Evolutionary conservation across 2,329 filamentous ascomycete species (phyloP).

Genomic region (Neobulgaria alba): DNA sequence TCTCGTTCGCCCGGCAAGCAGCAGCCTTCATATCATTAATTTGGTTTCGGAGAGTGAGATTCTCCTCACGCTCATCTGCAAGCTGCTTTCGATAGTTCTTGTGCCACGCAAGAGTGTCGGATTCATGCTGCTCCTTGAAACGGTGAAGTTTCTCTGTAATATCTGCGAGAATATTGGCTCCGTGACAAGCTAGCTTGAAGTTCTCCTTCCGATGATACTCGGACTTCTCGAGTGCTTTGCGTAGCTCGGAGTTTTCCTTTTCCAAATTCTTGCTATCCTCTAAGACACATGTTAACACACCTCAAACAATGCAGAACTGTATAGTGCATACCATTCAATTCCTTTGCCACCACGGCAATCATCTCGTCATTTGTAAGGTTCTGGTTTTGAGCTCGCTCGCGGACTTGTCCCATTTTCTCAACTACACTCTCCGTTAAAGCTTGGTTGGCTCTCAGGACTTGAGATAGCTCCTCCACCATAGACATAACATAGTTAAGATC

Average conservation of each 20-base stretch:
- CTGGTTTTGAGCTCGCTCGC: constrained; percentile 44
- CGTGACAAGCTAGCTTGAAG: constrained; percentile 44
- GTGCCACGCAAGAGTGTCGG: constrained; percentile 56
- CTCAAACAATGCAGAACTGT: neutral
- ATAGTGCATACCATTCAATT: constrained; percentile 42
- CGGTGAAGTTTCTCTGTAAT: constrained; percentile 58
- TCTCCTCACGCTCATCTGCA: constrained; percentile 56
- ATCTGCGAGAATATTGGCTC: constrained; percentile 46
- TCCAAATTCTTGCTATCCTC: constrained; percentile 53
- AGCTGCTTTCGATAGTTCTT: constrained; percentile 57
- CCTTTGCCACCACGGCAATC: constrained; percentile 45
- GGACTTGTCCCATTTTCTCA: constrained; percentile 51
- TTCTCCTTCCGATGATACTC: constrained; percentile 54
- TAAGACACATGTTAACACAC: constrained; percentile 22
- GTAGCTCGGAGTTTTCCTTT: constrained; percentile 49
- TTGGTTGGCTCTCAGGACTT: constrained; percentile 31
- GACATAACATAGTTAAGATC: constrained; percentile 61
- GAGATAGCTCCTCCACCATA: constrained; percentile 57
- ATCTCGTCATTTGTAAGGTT: constrained; percentile 50
- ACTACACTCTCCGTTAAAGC: constrained; percentile 58
- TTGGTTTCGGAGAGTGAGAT: constrained; percentile 52
- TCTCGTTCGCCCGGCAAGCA: constrained; percentile 48
- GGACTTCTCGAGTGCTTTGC: constrained; percentile 53
- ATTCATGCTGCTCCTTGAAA: constrained; percentile 55
- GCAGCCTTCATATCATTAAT: constrained; percentile 59